Evolutionary conservation across 352 stramenopile species (phyloP), one percentile per base, ranked within the genome.

Genomic region (Globisporangium splendens): DNA sequence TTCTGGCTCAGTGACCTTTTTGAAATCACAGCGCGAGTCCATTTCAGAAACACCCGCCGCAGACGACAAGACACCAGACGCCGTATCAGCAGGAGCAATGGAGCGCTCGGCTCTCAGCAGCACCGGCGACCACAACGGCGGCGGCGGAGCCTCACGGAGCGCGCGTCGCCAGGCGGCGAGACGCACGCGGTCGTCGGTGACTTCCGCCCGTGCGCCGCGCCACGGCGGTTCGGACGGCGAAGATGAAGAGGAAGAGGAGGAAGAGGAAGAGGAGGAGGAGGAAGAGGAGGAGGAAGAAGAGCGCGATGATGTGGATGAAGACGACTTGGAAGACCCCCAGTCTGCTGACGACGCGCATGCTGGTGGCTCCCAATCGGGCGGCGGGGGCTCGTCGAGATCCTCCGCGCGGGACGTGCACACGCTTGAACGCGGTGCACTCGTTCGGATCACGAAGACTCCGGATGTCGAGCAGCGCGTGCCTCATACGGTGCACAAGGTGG

Each of bases 401-500:
- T 51, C 49, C 4, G 61, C 38, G 65, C 64, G 58, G 21, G 77
- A 88, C 33, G 69, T 89, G 43, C 68, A 85, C 54, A 69, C 77
- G 39, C 72, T 89, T 28, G 72, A 85, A 43, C 51, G 74, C 20
- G 83, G 79, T 6, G 75, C 81, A 41, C 77, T 93, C 20, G 83
- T 93, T 64, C 77, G 78, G 18, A 86, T 93, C 24, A 51, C 72
- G 15, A 79, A 75, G 60, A 95, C 81, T 38, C 68, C 83, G 6
- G 83, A 95, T 53, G 86, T 95, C 11, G 86, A 93, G 33, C 83
- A 93, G 46, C 83, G 86, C 42, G 76, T 95, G 46, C 83, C 86
- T 14, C 86, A 95, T 52, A 95, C 85, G 8, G 66, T 86, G 8
- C 62, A 77, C 63, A 93, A 95, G 69, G 63, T 95, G 22, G 86